Evolutionary conservation across 2,329 filamentous ascomycete species (phyloP).

Genomic region (Pseudogymnoascus sp.): DNA sequence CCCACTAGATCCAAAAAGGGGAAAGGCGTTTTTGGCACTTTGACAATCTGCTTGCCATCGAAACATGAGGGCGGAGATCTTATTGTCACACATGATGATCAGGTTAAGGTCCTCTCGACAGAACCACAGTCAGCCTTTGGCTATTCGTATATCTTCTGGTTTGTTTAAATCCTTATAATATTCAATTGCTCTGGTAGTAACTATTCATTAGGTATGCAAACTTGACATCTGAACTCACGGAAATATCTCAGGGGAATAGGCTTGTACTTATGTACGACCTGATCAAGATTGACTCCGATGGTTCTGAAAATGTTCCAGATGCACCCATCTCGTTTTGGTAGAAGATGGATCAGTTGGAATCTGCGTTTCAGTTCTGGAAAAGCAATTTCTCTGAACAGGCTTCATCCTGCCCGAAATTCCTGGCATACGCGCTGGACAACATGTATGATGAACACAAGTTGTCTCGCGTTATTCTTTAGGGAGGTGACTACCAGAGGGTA

Average conservation of each 20-base stretch:
- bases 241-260: constrained; percentile 40
- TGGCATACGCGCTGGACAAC: neutral
- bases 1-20: constrained; percentile 34
- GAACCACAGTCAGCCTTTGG: constrained; percentile 27
- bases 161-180: neutral
- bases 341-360: neutral
- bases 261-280: constrained; percentile 48
- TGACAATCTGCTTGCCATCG: constrained; percentile 42
- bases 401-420: neutral
- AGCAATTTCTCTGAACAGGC: neutral
- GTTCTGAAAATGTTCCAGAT: neutral
- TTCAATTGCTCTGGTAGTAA: neutral
- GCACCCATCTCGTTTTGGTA: neutral
- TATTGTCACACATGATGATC: constrained; percentile 32
- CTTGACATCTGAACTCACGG: constrained; percentile 43
- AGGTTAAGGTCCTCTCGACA: constrained; percentile 29
- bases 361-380: neutral
- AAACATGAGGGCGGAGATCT: constrained; percentile 40
- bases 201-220: constrained; percentile 40
- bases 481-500: neutral
- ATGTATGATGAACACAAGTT: neutral
- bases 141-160: constrained; percentile 29
- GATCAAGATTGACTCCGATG: constrained; percentile 21
- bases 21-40: constrained; percentile 41
- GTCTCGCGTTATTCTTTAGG: neutral